Percentiles rank a stretch among this genome's conserved stretches.
phyloP scores from a whole-genome alignment of 495 filamentous ascomycete species.

The Lophium mytilinum region DNA sequence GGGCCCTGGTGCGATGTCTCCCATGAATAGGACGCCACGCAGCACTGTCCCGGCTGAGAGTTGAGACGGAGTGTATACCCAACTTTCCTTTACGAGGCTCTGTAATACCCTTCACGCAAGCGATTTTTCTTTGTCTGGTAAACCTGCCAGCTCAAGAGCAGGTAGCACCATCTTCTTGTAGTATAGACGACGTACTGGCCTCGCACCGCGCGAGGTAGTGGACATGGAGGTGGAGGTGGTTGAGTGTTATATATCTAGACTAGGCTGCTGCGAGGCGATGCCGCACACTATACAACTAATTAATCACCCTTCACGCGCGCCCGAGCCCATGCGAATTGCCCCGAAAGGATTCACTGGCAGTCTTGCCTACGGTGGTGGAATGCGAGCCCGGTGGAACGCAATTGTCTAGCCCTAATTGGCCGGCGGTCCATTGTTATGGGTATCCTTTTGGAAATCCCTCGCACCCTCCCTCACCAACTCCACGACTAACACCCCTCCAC shows the following conservation, averaged over 20 bases:
- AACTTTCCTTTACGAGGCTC: not conserved
- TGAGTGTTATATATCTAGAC: not conserved
- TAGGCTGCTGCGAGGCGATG: not conserved
- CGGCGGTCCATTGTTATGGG: constrained; percentile 18
- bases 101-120: constrained; percentile 10
- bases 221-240: not conserved
- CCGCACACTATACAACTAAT: not conserved
- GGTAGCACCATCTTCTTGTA: not conserved
- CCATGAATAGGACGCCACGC: constrained; percentile 5
- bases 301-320: not conserved
- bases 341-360: not conserved
- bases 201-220: not conserved
- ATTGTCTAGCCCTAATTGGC: constrained; percentile 23
- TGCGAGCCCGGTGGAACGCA: constrained; percentile 14
- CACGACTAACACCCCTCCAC: constrained; percentile 13
- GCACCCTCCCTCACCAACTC: constrained; percentile 8
- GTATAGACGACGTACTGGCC: not conserved
- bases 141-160: not conserved
- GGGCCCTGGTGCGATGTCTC: constrained; percentile 8
- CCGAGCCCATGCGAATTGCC: not conserved
- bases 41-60: constrained; percentile 1
- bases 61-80: constrained; percentile 4
- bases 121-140: constrained; percentile 8
- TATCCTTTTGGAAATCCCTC: constrained; percentile 8
- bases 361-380: not conserved